phyloP scores from a whole-genome alignment of 2,329 filamentous ascomycete species.

The Aspergillus sergii region DNA sequence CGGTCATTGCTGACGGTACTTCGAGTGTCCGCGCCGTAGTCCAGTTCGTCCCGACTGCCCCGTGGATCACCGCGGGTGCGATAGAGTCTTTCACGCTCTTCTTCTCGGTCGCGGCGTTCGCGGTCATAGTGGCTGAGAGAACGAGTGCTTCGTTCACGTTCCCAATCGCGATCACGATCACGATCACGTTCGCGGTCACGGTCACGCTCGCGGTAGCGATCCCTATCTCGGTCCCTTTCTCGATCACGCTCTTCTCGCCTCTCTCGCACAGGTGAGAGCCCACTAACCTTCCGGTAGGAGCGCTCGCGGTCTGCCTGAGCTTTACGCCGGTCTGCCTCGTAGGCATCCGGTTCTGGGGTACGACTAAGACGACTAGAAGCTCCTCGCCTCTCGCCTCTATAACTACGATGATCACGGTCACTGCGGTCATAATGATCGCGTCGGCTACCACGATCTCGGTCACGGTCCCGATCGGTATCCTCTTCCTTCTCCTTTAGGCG shows the following conservation, averaged over 20 bases:
- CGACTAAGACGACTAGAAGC: constrained; percentile 67
- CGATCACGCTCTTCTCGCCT: constrained; percentile 42
- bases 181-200: constrained; percentile 42
- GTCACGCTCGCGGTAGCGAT: constrained; percentile 45
- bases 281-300: constrained; percentile 82
- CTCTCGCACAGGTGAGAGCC: constrained; percentile 54
- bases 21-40: constrained; percentile 75
- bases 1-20: constrained; percentile 66
- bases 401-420: constrained; percentile 60
- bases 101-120: constrained; percentile 83
- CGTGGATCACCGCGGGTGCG: constrained; percentile 78
- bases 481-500: constrained; percentile 91
- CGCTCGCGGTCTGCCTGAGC: constrained; percentile 92
- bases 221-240: constrained; percentile 36
- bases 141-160: constrained; percentile 37
- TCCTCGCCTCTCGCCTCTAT: constrained; percentile 42
- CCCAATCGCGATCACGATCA: constrained; percentile 41
- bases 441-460: constrained; percentile 49
- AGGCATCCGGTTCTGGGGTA: constrained; percentile 88
- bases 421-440: constrained; percentile 58
- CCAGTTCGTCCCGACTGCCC: constrained; percentile 81
- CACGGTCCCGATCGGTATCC: constrained; percentile 67
- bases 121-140: constrained; percentile 66
- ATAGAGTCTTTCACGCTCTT: constrained; percentile 86
- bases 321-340: constrained; percentile 92